Base-by-base conservation (phyloP, 768 basidiomycete species). In the Postia placenta region DNA sequence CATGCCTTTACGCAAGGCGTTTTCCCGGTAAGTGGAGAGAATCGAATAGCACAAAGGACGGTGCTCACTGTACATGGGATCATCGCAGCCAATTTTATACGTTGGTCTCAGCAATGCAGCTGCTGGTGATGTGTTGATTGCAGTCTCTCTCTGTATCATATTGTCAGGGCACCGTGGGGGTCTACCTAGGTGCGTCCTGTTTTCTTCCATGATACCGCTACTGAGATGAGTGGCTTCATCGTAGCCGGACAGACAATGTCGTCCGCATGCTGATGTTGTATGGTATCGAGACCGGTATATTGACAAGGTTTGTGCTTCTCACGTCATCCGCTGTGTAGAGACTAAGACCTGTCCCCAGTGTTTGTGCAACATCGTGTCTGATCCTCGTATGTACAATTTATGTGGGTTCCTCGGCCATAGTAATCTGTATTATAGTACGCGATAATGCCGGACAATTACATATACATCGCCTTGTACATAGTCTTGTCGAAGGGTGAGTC, bases 401-500 rank as follows among this genome's bases (percentile, higher is more conserved):
- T 2, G 9, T n/a, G 11, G 25, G 20, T n/a, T 6, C 20, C 42
- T 20, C 25, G 5, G 14, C 15, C 26, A n/a, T n/a, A 30, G 11
- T 25, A 0, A 26, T 17, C 36, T 6, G 4, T 33, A 11, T 9
- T 24, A 14, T 46, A 63, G 61, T 63, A 59, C 39, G 58, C 55
- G 4, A 56, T 45, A 4, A 57, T 60, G 57, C 60, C 59, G 2
- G 35, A 41, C 41, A 58, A 59, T 39, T 55, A 52, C 42, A 42
- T 63, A 23, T 63, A 56, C 48, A 53, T 57, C 47, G 61, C 55
- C 3, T 45, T 63, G n/a, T 60, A 59, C 45, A 56, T 57, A 41
- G 42, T 47, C 1, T 48, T 63, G 26, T 55, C 59, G 11, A 61
- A 61, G 26, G 44, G 61, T 63, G 33, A 42, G 61, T 25, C 5